Conservation (phyloP, 306 rosid species). For the Lathyrus sativus region DNA sequence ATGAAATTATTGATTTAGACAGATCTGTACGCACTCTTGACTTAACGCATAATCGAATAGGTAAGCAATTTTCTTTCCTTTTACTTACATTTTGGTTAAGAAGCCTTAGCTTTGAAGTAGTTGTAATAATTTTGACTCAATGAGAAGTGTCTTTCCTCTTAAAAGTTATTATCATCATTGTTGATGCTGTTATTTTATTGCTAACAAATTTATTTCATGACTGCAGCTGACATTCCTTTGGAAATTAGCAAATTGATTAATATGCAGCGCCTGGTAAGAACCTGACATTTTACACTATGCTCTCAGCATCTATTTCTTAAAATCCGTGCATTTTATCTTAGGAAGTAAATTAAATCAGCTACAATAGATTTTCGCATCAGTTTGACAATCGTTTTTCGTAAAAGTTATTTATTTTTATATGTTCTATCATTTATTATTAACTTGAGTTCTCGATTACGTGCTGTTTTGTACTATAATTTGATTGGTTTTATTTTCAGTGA, state of each 20-base stretch:
- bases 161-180: conserved; percentile 6
- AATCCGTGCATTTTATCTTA: background rate
- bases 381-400: conserved; percentile 9
- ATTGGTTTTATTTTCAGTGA: background rate
- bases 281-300: conserved; percentile 30
- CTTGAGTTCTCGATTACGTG: conserved; percentile 16
- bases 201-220: conserved; percentile 20
- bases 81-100: conserved; percentile 26
- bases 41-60: conserved; percentile 78
- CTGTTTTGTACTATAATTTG: background rate
- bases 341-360: conserved; percentile 7
- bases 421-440: conserved; percentile 7
- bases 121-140: conserved; percentile 8
- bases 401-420: background rate
- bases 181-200: background rate
- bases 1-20: conserved; percentile 74
- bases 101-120: conserved; percentile 22
- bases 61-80: conserved; percentile 43
- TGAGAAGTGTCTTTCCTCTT: conserved; percentile 17
- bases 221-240: conserved; percentile 82
- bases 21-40: conserved; percentile 88
- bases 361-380: conserved; percentile 14
- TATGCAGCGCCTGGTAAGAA: conserved; percentile 83
- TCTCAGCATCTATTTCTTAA: conserved; percentile 16
- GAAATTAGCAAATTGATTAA: conserved; percentile 74